Evolutionary conservation across 192 early-diverging fungal genomes (phyloP), one percentile per base, ranked within the genome.

Genomic region (Coemansia sp.): DNA sequence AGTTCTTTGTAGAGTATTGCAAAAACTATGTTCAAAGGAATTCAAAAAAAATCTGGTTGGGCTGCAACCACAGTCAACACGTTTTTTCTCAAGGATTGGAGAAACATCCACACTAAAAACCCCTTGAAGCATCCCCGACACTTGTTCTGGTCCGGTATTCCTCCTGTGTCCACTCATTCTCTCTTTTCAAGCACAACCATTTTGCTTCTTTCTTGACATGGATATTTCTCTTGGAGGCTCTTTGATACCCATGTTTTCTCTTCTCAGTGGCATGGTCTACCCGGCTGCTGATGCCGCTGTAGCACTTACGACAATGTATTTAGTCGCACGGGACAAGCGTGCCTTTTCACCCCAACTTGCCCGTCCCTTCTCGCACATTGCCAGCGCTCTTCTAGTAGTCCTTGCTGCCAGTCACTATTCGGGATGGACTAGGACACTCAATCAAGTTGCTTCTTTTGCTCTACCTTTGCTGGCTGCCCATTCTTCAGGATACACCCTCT

Each of bases 331-430:
- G 11, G 13, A 55, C 6, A 55, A 30, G 6, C 10, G 26, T 2
- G 5, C 21, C 23, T 13, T 32, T 5, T 30, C 52, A 26, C 3
- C 6, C 3, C 39, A 19, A 33, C 28, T 30, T 17, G 7, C 55
- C 2, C 32, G 30, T 13, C 66, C 53, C 2, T 55, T 33, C 37
- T 58, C 32, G 39, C 30, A n/a, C 66, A 40, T 40, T 55, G 55
- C 66, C 28, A n/a, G 30, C 23, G 9, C 66, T 13, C 35, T 64
- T 28, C 33, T 72, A 9, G 62, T 63, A 0, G 43, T 65, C n/a
- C 6, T 64, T 46, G 52, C 69, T 6, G 62, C 52, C 19, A 28
- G 38, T 4, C 50, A 64, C 37, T 57, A 28, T 19, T 42, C 28
- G 17, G 47, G 46, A 35, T 57, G 53, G 61, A 23, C 43, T 13